Base-by-base conservation (phyloP, 2,329 filamentous ascomycete genomes). In the Hypoxylon sp. region DNA sequence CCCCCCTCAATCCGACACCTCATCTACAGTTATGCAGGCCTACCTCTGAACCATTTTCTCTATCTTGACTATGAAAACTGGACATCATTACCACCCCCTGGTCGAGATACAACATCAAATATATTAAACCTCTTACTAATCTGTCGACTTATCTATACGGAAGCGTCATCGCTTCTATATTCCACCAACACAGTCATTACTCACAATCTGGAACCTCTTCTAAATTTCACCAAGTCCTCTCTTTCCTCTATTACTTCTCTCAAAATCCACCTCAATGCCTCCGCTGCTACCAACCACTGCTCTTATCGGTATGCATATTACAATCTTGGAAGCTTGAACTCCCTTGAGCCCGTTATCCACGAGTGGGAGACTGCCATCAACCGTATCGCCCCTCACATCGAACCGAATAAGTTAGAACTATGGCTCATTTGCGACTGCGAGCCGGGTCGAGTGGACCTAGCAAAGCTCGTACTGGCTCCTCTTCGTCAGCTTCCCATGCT, bases 121-220 rank as follows among this genome's bases (percentile, higher is more conserved):
- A 9, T 18, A 38, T 38, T 38, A 14, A 38, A 55, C 24, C 46
- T 51, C 46, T 36, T 45, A 42, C 46, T 51, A 7, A 22, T 48
- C 26, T 59, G 46, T 45, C 46, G 20, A 51, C 11, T 18, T 4
- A 32, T 59, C 18, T 42, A 59, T 26, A 18, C 16, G 9, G 55
- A 59, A 12, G 28, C 24, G 16, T 45, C 46, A 7, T 48, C 36
- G 26, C n/a, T 33, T 50, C 55, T 59, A 26, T 51, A 59, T 42
- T 51, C 46, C 12, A 26, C 33, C 16, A 58, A 58, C 42, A 50
- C 33, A 26, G 20, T 51, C 26, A 46, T 58, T 14, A 50, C 45
- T 22, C 54, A 42, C 24, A 20, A 18, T 12, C 33, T 54, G 26
- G 51, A 22, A 16, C 44, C 16, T 38, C 53, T 48, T 48, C 45